A percentile compares a stretch with the other conserved stretches of the same genome.
Evolutionary conservation across 2,329 filamentous ascomycete species (phyloP).

Genomic region (Aspergillus oerlinghausenensis): DNA sequence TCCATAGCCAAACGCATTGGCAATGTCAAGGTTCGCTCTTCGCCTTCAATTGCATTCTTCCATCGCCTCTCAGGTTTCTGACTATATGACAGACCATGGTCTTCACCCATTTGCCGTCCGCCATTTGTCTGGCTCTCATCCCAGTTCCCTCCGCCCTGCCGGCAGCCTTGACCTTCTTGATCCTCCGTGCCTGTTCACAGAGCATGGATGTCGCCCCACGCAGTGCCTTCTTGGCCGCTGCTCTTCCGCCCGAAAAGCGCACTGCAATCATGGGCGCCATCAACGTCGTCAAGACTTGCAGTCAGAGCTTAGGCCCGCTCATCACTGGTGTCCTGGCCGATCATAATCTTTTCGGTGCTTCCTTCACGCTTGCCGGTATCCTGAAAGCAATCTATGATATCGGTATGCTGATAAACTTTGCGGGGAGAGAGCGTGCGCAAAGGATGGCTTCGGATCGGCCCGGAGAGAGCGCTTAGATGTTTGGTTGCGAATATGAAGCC

Average conservation of each 20-base stretch:
- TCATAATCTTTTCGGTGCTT: slow-evolving; percentile 54
- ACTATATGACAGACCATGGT: slow-evolving; percentile 60
- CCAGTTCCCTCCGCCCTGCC: slow-evolving; percentile 52
- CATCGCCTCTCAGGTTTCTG: background rate
- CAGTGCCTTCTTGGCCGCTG: slow-evolving; percentile 63
- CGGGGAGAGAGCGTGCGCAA: slow-evolving; percentile 19
- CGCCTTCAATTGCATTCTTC: background rate
- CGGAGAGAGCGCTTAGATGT: background rate
- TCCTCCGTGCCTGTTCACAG: slow-evolving; percentile 58
- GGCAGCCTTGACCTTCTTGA: slow-evolving; percentile 56
- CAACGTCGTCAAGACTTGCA: slow-evolving; percentile 64
- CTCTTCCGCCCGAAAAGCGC: slow-evolving; percentile 60
- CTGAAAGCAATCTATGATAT: slow-evolving; percentile 61
- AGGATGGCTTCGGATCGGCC: background rate
- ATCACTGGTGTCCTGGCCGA: slow-evolving; percentile 61
- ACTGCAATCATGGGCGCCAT: slow-evolving; percentile 68
- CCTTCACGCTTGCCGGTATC: slow-evolving; percentile 59
- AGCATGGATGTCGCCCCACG: slow-evolving; percentile 70
- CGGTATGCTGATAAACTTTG: slow-evolving; percentile 51
- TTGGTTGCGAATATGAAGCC: background rate
- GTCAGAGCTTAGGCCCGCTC: slow-evolving; percentile 58
- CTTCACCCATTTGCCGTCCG: slow-evolving; percentile 67
- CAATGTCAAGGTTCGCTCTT: slow-evolving; percentile 39
- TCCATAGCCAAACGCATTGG: slow-evolving; percentile 63
- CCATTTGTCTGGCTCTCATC: slow-evolving; percentile 61